Conservation (phyloP, 495 filamentous ascomycete species). For the Opeltia flavorubescens region DNA sequence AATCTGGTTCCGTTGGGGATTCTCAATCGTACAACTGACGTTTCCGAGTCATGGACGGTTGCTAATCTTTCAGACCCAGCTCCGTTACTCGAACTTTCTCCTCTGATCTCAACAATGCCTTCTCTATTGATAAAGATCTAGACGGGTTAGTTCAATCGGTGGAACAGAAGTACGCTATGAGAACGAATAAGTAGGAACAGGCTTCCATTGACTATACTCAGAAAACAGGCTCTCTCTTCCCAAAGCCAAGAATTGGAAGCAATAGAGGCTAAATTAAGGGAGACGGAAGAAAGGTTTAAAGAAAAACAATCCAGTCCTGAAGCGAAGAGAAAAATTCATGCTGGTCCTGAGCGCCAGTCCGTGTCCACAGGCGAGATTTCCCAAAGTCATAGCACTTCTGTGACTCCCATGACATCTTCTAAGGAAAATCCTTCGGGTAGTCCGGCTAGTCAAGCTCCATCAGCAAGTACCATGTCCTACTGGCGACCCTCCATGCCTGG, state of each 20-base stretch:
- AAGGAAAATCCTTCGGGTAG: not conserved
- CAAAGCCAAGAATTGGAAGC: slow-evolving; percentile 71
- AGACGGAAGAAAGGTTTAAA: slow-evolving; percentile 72
- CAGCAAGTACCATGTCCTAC: slow-evolving; percentile 7
- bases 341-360: too few relatives aligned
- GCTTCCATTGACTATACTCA: slow-evolving; percentile 14
- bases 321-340: slow-evolving; percentile 1
- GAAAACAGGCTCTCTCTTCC: slow-evolving; percentile 56
- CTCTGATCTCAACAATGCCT: slow-evolving; percentile 72
- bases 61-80: slow-evolving; percentile 28
- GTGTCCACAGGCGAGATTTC: too few relatives aligned
- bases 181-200: not conserved
- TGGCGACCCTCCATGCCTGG: slow-evolving; percentile 3
- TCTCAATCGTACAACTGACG: not conserved
- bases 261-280: slow-evolving; percentile 68
- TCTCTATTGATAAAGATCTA: slow-evolving; percentile 68
- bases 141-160: slow-evolving; percentile 63
- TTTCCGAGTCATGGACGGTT: not conserved
- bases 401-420: not conserved
- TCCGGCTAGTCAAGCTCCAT: slow-evolving; percentile 2
- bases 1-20: too few relatives aligned
- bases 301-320: slow-evolving; percentile 20
- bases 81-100: slow-evolving; percentile 83
- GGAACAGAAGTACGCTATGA: slow-evolving; percentile 60
- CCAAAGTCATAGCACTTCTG: not conserved